Evolutionary conservation across 495 filamentous ascomycete species (phyloP), one percentile per base, ranked within the genome.

Genomic region (Aspergillus baeticus): DNA sequence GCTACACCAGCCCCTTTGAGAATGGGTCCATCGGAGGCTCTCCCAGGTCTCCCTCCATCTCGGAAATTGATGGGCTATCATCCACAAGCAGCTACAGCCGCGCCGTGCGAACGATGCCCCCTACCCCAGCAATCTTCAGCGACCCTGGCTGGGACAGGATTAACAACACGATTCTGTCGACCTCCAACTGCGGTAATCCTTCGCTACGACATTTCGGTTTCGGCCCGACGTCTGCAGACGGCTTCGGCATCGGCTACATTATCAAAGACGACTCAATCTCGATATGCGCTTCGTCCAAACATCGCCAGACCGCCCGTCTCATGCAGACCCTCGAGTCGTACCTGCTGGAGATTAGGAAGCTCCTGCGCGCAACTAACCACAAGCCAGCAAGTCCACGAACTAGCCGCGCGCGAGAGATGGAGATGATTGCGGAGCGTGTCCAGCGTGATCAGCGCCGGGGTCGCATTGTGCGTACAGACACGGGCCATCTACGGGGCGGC

Each of bases 111-210:
- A 61, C 58, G 60, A 62, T 63, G 45, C 68, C 62, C 71, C 62
- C 76, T 61, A 85, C 92, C 31, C 92, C 92, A 1, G 74, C 85
- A 38, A 81, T 97, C 61, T 98, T 98, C 73, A 86, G 84, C 43
- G 94, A 98, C 63, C 51, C 81, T 0, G 94, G 91, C 39, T 98
- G 92, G 91, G 93, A 97, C 71, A 91, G 88, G 61, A 81, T 96
- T 55, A 97, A 97, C 78, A 96, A 83, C 60, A 97, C 94, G 14
- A 90, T 98, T 62, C 76, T 98, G 17, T 94, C 89, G 31, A 97
- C 94, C 1, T 96, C 92, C n/a, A 98, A 98, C 75, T 98, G 94
- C 72, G 94, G 94, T 52, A 98, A 98, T 72, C 94, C 94, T 2
- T 92, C 89, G n/a, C 82, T 98, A 13, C 87, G 94, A 1, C 91